A percentile compares a stretch with the other conserved stretches of the same genome.
Conservation (phyloP, 1,284 basidiomycete species). For the Ganoderma sinense region DNA sequence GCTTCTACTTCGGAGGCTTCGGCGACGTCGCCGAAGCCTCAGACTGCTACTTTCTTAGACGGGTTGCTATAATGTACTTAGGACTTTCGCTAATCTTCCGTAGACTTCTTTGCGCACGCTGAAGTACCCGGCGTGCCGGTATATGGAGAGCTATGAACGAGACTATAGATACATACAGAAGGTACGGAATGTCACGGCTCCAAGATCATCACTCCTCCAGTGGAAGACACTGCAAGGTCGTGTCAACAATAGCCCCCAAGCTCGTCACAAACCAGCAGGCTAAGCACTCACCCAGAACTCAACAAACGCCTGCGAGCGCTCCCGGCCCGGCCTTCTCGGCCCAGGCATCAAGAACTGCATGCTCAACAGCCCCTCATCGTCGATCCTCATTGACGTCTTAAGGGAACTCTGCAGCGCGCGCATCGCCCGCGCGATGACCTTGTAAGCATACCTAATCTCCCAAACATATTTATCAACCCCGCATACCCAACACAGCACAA, state of each 20-base stretch:
- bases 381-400: slow-evolving; percentile 88
- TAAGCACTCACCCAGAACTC: slow-evolving; percentile 78
- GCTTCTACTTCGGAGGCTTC: slow-evolving; percentile 33
- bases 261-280: neutral
- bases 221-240: slow-evolving; percentile 53
- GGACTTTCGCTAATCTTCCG: slow-evolving; percentile 10
- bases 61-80: slow-evolving; percentile 48
- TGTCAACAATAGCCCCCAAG: slow-evolving; percentile 5
- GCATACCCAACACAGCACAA: neutral
- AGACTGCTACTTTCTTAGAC: slow-evolving; percentile 47
- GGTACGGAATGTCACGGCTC: neutral
- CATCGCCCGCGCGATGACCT: slow-evolving; percentile 72
- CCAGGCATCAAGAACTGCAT: slow-evolving; percentile 89
- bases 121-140: slow-evolving; percentile 1
- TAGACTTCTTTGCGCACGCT: slow-evolving; percentile 7
- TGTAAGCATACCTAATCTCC: slow-evolving; percentile 75
- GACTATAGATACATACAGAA: neutral
- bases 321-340: slow-evolving; percentile 53
- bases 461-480: neutral
- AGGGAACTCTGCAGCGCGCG: slow-evolving; percentile 81
- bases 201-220: slow-evolving; percentile 48
- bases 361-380: slow-evolving; percentile 80
- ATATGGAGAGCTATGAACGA: neutral
- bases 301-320: slow-evolving; percentile 70
- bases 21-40: slow-evolving; percentile 36